Base-by-base conservation (phyloP, 2,329 filamentous ascomycete genomes). In the Trichoderma polysporum region DNA sequence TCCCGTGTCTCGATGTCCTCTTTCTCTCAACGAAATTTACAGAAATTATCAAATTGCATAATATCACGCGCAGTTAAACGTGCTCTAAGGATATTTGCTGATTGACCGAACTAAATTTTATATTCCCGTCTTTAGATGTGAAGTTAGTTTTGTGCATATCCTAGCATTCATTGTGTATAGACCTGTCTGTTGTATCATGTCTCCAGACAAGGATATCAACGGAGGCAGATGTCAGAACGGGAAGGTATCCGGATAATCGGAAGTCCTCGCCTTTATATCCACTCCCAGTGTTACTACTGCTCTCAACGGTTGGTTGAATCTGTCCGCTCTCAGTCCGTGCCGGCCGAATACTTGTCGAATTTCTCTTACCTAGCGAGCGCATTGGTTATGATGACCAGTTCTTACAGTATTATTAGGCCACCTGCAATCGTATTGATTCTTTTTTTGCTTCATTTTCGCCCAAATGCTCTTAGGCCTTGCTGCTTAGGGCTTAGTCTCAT, bases 211-310 rank as follows among this genome's bases (percentile, higher is more conserved):
- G 49, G 60, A 45, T 63, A 15, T 9, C 31, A n/a, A 45, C 60
- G 60, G 60, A 54, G 37, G n/a, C 49, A 15, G 2, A 19, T 29
- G 19, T 63, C 49, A 63, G n/a, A 63, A 54, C 60, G 49, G 60
- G 60, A 63, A 63, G 60, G 60, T 63, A 53, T 63, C 49, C 60
- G 60, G 60, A 54, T 63, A 63, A 45, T 63, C 60, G 60, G 60
- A 63, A 54, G 60, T 17, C 15, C 29, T 29, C 19, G n/a, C 7
- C 19, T 31, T 5, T 22, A 13, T n/a, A 22, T 31, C 60, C 60
- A 63, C 60, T 17, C 12, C 33, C 22, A 53, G 17, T 41, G 35
- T 15, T 52, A 62, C 59, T 39, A 2, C 33, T 29, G 17, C 56
- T 29, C 19, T 52, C 33, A 49, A n/a, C 31, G 15, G 45, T 31